Conservation (phyloP, 352 stramenopile species). For the Phytophthora fragariaefolia region DNA sequence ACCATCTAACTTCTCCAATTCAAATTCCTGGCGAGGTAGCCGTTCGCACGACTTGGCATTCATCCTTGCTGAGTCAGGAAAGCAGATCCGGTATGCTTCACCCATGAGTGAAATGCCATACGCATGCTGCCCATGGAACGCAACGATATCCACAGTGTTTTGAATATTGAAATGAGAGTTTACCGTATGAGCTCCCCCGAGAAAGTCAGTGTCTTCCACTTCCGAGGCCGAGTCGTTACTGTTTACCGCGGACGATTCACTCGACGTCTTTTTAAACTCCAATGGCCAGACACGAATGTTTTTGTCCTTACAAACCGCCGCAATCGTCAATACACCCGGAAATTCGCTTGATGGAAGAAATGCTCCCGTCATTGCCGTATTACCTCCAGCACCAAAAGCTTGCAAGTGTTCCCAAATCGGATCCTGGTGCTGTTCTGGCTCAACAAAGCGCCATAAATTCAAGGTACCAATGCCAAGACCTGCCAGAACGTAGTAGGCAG, state of each 20-base stretch:
- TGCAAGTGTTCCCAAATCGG: slow-evolving; percentile 68
- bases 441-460: slow-evolving; percentile 80
- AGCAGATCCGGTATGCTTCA: slow-evolving; percentile 66
- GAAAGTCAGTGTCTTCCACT: slow-evolving; percentile 28
- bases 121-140: slow-evolving; percentile 63
- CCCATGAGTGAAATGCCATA: slow-evolving; percentile 74
- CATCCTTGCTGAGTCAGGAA: slow-evolving; percentile 45
- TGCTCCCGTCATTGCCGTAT: slow-evolving; percentile 57
- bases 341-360: slow-evolving; percentile 55
- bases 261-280: slow-evolving; percentile 31
- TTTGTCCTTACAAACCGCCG: slow-evolving; percentile 56
- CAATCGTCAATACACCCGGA: slow-evolving; percentile 45
- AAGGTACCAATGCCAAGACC: slow-evolving; percentile 76
- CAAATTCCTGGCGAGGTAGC: slow-evolving; percentile 57
- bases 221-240: slow-evolving; percentile 35
- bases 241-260: slow-evolving; percentile 8
- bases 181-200: slow-evolving; percentile 43
- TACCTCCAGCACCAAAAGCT: slow-evolving; percentile 55
- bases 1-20: slow-evolving; percentile 71
- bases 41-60: slow-evolving; percentile 22
- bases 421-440: slow-evolving; percentile 35
- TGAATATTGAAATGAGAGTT: slow-evolving; percentile 63
- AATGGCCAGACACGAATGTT: slow-evolving; percentile 79
- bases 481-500: slow-evolving; percentile 78
- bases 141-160: slow-evolving; percentile 64